Base-by-base conservation (phyloP, 2,329 filamentous ascomycete species). In the Nemania serpens region DNA sequence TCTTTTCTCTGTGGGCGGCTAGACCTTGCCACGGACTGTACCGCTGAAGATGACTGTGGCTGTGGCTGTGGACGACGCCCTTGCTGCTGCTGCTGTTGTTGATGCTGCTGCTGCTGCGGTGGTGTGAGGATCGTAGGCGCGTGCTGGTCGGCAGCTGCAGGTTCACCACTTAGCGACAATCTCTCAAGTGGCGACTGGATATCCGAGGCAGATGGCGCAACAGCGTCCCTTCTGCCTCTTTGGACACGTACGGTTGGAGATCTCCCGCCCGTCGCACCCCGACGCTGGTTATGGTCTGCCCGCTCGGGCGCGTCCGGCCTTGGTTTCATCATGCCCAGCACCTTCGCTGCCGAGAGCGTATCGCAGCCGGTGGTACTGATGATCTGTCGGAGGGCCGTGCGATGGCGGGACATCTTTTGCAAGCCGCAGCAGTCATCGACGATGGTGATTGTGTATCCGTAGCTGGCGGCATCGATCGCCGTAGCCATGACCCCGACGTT, bases 401-500 rank as follows among this genome's bases (percentile, higher is more conserved):
- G 79, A 68, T 96, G 92, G 45, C 91, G 86, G 17, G 79, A 75
- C 59, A 87, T 84, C 68, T 81, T 87, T 48, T 91, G 86, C 71
- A 89, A 97, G 11, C 93, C 93, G 57, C 96, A 86, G 74, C 93
- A 97, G 73, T 98, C 93, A 54, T 95, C 88, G 41, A 98, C 80
- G 12, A 98, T 80, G 5, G 90, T 95, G 70, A 97, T 91, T n/a
- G 86, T 82, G 70, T 96, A 88, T 4, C 93, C 95, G 74, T 97
- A 90, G 18, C 90, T 86, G 1, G 91, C 93, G 11, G 94, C 95
- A 71, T 97, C 95, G 64, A 96, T 82, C 3, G 93, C 93, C 1
- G 94, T 97, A 7, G 95, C 94, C 72, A 95, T 93, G 48, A 98
- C 88, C 34, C 93, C 93, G 37, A 96, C 81, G 70, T 98, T 97